Evolutionary conservation across 345 rosid species (phyloP).

Genomic region (Melaleuca alternifolia): DNA sequence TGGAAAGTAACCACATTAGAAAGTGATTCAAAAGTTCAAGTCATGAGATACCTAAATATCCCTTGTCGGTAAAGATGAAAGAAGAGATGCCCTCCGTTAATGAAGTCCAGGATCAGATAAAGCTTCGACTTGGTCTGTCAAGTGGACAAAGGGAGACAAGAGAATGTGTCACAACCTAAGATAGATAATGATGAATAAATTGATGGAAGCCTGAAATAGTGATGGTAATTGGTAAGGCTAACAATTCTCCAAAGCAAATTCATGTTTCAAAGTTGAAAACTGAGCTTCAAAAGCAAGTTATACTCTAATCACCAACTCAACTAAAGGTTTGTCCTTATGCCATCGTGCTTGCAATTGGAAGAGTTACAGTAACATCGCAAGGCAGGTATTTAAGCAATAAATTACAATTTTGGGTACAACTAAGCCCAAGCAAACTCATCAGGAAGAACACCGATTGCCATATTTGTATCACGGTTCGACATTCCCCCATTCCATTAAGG

Average conservation of each 20-base stretch:
- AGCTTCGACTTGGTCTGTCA: slow-evolving; percentile 65
- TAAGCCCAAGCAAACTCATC: background rate
- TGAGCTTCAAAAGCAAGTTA: background rate
- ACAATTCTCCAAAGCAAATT: background rate
- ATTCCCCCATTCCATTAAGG: background rate
- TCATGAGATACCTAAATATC: slow-evolving; percentile 39
- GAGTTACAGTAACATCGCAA: background rate
- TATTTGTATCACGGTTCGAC: background rate
- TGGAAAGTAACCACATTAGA: background rate
- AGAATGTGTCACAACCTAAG: background rate
- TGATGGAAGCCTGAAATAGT: background rate
- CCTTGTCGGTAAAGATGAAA: slow-evolving; percentile 65
- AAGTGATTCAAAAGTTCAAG: background rate
- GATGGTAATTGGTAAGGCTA: background rate
- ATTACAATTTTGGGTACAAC: background rate
- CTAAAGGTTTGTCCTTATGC: background rate
- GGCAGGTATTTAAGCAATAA: background rate
- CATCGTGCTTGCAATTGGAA: background rate
- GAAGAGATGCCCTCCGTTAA: slow-evolving; percentile 75
- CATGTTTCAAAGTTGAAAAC: background rate
- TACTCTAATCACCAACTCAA: background rate
- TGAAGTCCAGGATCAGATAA: slow-evolving; percentile 61
- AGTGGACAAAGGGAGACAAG: background rate
- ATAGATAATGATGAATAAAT: background rate
- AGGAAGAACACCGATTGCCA: background rate